A percentile compares a stretch with the other conserved stretches of the same genome.
phyloP scores from a whole-genome alignment of 441 rosid genomes.

The Biscutella laevigata region DNA sequence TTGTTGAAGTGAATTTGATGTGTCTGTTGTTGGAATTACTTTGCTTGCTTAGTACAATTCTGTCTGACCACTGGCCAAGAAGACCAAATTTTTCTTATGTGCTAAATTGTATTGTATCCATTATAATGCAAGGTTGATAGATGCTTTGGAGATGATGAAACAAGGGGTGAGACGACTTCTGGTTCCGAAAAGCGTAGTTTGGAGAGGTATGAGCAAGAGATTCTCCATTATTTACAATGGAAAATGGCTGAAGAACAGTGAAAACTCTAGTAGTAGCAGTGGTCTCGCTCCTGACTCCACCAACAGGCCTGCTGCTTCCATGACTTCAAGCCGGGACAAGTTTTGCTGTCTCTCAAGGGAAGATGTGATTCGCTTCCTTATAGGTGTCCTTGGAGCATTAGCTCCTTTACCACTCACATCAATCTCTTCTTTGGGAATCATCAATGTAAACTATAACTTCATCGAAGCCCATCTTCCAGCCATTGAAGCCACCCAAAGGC shows the following conservation, averaged over 20 bases:
- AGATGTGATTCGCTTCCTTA: constrained; percentile 81
- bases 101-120: constrained; percentile 9
- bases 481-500: constrained; percentile 39
- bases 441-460: constrained; percentile 46
- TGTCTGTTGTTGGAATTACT: constrained; percentile 3
- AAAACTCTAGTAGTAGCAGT: constrained; percentile 41
- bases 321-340: constrained; percentile 42
- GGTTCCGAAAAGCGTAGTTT: constrained; percentile 53
- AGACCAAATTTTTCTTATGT: neutral
- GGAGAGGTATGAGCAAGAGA: constrained; percentile 96
- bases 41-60: neutral
- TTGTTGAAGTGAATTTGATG: constrained; percentile 1
- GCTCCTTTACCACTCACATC: constrained; percentile 88
- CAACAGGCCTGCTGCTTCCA: constrained; percentile 53
- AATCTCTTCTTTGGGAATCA: constrained; percentile 57
- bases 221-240: constrained; percentile 80
- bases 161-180: constrained; percentile 86
- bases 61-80: neutral
- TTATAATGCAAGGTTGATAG: constrained; percentile 56
- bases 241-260: constrained; percentile 81
- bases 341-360: constrained; percentile 94
- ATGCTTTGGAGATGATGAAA: constrained; percentile 96
- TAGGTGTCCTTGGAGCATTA: constrained; percentile 91
- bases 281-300: constrained; percentile 28
- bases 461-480: constrained; percentile 69